These are phyloP conservation scores for Acorus calamus DNA, from an alignment of 106 monocot species.

Conservation along the genomic window DNA sequence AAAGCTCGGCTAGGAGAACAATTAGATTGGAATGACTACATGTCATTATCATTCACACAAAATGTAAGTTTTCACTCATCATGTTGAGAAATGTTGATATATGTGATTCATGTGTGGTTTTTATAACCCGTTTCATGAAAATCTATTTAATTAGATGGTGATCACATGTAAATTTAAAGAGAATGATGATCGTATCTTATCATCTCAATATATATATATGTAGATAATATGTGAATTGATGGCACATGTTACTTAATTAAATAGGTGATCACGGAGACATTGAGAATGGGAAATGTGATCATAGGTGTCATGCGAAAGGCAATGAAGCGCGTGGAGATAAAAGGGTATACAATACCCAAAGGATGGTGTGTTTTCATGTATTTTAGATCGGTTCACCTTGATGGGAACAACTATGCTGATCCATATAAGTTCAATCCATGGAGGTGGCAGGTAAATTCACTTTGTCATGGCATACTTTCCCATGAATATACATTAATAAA, in stretches of 20 bases:
- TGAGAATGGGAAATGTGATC: constrained; percentile 84
- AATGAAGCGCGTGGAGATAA: constrained; percentile 60
- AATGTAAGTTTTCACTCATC: constrained; percentile 30
- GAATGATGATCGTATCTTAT: no score
- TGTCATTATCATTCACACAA: constrained; percentile 84
- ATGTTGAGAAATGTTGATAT: no score
- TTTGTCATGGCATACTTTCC: no score
- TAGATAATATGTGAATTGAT: no score
- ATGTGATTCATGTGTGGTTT: no score
- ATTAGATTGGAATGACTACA: constrained; percentile 63
- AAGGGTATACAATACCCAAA: constrained; percentile 80
- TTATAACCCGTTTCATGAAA: no score
- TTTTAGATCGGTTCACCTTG: constrained; percentile 86
- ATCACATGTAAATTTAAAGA: no score
- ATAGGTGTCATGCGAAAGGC: constrained; percentile 79
- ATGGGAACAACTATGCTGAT: constrained; percentile 46
- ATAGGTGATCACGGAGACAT: constrained; percentile 72
- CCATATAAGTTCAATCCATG: constrained; percentile 80
- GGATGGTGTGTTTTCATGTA: constrained; percentile 91
- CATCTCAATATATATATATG: no score
- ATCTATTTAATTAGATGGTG: no score
- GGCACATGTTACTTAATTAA: background rate
- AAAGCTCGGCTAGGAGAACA: constrained; percentile 23
- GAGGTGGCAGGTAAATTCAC: constrained; percentile 75
- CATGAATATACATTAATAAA: no score